phyloP scores from a whole-genome alignment of 73 alveolate species.

The Stentor roeselii region DNA sequence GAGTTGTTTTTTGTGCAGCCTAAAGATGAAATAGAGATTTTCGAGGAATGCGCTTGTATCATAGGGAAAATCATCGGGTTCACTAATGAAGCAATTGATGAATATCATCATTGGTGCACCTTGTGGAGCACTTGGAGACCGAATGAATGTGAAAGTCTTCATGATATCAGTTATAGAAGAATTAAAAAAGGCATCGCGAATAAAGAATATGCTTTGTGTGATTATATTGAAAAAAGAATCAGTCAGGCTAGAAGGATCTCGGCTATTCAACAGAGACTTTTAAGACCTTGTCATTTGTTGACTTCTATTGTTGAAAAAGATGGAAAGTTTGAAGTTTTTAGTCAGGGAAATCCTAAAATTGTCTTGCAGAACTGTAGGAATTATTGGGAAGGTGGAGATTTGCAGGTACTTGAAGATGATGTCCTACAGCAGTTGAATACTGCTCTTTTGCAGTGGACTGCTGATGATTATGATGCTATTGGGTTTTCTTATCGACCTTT shows the following conservation, averaged over 20 bases:
- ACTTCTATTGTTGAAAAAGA: slow-evolving; percentile 6
- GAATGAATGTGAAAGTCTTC: not conserved
- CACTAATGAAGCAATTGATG: not conserved
- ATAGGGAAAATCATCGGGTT: slow-evolving; percentile 10
- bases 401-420: not conserved
- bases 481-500: slow-evolving; percentile 16
- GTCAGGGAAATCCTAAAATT: slow-evolving; percentile 23
- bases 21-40: not conserved
- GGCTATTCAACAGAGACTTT: not conserved
- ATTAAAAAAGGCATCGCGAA: not conserved
- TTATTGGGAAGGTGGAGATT: slow-evolving; percentile 21
- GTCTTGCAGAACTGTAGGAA: slow-evolving; percentile 8
- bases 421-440: slow-evolving; percentile 18
- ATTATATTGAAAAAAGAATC: not conserved
- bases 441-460: slow-evolving; percentile 22
- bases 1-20: slow-evolving; percentile 20
- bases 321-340: not conserved
- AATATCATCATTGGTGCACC: not conserved
- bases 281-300: slow-evolving; percentile 11
- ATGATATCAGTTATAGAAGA: not conserved
- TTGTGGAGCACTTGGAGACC: slow-evolving; percentile 23
- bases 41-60: slow-evolving; percentile 23
- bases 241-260: not conserved
- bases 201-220: not conserved
- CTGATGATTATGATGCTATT: slow-evolving; percentile 24